These are phyloP conservation scores for Allium cepa DNA, from an alignment of 106 monocot genomes.

Conservation along the genomic window DNA sequence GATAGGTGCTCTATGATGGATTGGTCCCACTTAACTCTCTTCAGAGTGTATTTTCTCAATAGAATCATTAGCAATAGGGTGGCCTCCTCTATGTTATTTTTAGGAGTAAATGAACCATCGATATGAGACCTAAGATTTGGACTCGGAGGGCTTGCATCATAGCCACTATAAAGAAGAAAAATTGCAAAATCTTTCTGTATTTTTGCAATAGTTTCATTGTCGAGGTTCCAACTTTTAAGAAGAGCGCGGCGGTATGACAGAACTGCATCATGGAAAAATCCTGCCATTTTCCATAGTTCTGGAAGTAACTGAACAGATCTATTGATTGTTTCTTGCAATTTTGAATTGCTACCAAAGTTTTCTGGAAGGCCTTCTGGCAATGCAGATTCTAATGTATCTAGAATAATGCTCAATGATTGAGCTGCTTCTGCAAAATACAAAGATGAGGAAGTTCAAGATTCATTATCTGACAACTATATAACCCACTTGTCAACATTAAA, in stretches of 20 bases:
- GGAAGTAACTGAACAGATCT: conserved; percentile 78
- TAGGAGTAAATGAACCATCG: conserved; percentile 64
- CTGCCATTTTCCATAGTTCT: conserved; percentile 60
- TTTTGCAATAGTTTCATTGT: conserved; percentile 26
- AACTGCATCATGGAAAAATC: conserved; percentile 48
- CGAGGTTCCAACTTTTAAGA: conserved; percentile 67
- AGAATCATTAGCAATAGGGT: conserved; percentile 78
- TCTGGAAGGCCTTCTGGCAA: conserved; percentile 44
- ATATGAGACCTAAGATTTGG: conserved; percentile 55
- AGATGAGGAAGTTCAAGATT: not conserved
- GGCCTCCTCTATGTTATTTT: conserved; percentile 83
- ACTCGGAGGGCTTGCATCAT: conserved; percentile 63
- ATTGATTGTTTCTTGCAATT: conserved; percentile 60
- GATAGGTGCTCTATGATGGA: conserved; percentile 73
- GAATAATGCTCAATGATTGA: conserved; percentile 53
- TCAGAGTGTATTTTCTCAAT: conserved; percentile 47
- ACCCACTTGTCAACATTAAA: no score
- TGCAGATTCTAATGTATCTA: conserved; percentile 75
- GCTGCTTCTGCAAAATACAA: conserved; percentile 71
- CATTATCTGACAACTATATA: not conserved
- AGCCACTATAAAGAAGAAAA: conserved; percentile 79
- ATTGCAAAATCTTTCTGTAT: conserved; percentile 87
- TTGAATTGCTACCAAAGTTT: conserved; percentile 41
- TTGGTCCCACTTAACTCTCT: conserved; percentile 59
- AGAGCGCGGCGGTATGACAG: conserved; percentile 65